Evolutionary conservation across 306 rosid genomes (phyloP).

Genomic region (Ormosia semicastrata): DNA sequence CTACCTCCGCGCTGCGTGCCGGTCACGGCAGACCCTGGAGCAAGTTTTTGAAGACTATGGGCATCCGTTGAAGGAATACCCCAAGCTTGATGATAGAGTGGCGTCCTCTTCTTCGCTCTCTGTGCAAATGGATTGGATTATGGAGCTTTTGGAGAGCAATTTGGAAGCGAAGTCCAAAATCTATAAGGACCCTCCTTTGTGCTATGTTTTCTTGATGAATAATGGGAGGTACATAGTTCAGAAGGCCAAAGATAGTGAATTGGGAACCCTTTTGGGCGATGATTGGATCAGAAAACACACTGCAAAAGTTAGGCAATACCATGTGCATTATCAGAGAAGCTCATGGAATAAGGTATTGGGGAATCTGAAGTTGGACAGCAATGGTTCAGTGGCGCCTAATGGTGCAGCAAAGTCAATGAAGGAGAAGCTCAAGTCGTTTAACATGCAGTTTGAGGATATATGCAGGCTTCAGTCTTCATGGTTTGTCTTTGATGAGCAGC

Average conservation of each 20-base stretch:
- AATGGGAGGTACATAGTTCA: conserved; percentile 84
- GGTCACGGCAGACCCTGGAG: conserved; percentile 70
- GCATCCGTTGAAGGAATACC: conserved; percentile 42
- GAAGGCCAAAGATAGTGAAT: conserved; percentile 73
- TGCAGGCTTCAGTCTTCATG: conserved; percentile 70
- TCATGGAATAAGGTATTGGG: conserved; percentile 76
- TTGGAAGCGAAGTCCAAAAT: conserved; percentile 87
- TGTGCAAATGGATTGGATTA: conserved; percentile 87
- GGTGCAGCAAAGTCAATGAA: conserved; percentile 55
- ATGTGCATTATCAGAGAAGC: conserved; percentile 65
- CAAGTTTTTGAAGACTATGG: conserved; percentile 76
- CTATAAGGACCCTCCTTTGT: conserved; percentile 65
- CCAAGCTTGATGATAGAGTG: conserved; percentile 56
- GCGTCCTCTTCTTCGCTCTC: conserved; percentile 48
- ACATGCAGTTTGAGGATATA: conserved; percentile 61
- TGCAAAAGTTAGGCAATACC: conserved; percentile 67
- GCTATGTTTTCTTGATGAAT: conserved; percentile 85
- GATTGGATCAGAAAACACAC: conserved; percentile 90
- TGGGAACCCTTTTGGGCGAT: conserved; percentile 73
- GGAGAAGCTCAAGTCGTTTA: conserved; percentile 73
- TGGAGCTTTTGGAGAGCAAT: conserved; percentile 87
- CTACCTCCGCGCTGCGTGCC: conserved; percentile 83
- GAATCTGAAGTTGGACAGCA: conserved; percentile 60
- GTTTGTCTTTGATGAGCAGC: conserved; percentile 70
- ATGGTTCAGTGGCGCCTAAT: conserved; percentile 48